These are phyloP conservation scores for Talaromyces ruber DNA, from an alignment of 495 filamentous ascomycete species.

Conservation along the genomic window DNA sequence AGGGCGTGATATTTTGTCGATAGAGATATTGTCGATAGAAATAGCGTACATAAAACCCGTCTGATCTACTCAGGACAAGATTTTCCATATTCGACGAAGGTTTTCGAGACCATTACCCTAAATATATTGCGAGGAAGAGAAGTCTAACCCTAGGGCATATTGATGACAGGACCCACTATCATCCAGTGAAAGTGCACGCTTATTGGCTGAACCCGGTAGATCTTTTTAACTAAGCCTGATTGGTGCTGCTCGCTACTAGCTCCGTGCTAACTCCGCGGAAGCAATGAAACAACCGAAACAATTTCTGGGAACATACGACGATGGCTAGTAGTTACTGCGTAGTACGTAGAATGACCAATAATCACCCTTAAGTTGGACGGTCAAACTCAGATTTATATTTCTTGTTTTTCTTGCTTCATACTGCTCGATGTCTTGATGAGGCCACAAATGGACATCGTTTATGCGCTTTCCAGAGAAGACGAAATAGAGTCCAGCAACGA, in stretches of 20 bases:
- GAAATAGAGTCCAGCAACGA: background rate
- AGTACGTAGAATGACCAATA: background rate
- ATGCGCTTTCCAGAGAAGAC: background rate
- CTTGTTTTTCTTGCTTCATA: background rate
- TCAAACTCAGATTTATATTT: background rate
- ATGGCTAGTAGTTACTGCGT: too few relatives aligned
- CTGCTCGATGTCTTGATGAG: background rate
- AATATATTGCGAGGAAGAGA: background rate
- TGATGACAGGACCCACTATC: too few relatives aligned
- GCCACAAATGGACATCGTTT: background rate
- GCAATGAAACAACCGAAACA: background rate
- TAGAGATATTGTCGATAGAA: too few relatives aligned
- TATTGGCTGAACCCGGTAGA: background rate
- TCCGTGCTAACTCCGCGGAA: background rate
- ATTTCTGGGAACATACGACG: background rate
- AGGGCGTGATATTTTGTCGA: background rate
- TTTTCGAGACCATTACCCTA: background rate
- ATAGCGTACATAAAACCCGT: too few relatives aligned
- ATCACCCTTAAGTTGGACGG: background rate
- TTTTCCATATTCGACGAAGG: background rate
- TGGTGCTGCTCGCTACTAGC: background rate
- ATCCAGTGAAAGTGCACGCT: too few relatives aligned
- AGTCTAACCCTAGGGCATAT: background rate
- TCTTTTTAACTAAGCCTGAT: background rate
- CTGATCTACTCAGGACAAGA: background rate